Evolutionary conservation across 768 basidiomycete species (phyloP), one percentile per base, ranked within the genome.

Genomic region (Clitopilus passeckerianus): DNA sequence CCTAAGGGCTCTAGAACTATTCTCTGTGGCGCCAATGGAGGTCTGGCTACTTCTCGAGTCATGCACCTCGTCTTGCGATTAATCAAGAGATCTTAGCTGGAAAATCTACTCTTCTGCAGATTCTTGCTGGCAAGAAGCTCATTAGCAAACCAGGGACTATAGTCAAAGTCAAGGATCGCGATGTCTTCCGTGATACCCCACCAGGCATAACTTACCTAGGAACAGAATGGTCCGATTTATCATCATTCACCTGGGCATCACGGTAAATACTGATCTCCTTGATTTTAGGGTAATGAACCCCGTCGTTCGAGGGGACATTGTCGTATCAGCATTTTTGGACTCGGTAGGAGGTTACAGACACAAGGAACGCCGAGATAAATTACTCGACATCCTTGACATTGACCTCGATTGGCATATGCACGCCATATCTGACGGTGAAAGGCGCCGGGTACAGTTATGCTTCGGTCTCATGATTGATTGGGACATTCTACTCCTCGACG

Each of bases 341-440:
- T 95, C 93, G 16, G 93, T 99, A 5, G 97, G 97, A 14, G 97
- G 97, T 0, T 98, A 97, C 70, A 81, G 94, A 57, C 84, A 98
- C 75, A 96, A 96, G 71, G 89, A 87, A 65, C 82, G 95, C 30
- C 80, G 96, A 43, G 93, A 99, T 70, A 74, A 68, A 6, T 80
- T 99, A 3, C 86, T 99, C 57, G 89, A 94, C 72, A 90, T 99
- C 60, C 77, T 98, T 44, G 95, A 98, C 69, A 85, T 99, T 59
- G 97, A 99, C 74, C 75, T 98, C 18, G 91, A 95, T 68, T 99
- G 93, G 95, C 92, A 86, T 62, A 95, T 96, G 93, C 93, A 96
- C 68, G 74, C 87, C 60, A 95, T 99, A 60, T 96, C 94, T 2
- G 97, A 99, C 70, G 97, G 97, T 53, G 97, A 98, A 74, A 83